These are phyloP conservation scores for Sorghum bicolor DNA, from an alignment of 176 grass and related monocot species.

Conservation along the genomic window Sorghum_bicolor_NCBIv3 NC_012873.2:66651501-66652000, in stretches of 20 bases:
- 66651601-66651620: neutral
- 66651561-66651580: neutral
- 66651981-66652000: constrained; percentile 11
- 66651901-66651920: constrained; percentile 32
- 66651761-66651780: no score
- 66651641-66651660: neutral
- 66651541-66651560: neutral
- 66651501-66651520: neutral
- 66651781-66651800: neutral
- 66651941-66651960: constrained; percentile 40
- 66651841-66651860: neutral
- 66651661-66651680: no score
- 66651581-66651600: neutral
- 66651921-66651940: neutral
- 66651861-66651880: neutral
- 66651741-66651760: neutral
- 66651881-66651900: neutral
- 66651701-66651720: no score
- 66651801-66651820: neutral
- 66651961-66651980: constrained; percentile 15
- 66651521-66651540: neutral
- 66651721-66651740: no score
- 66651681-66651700: no score
- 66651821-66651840: neutral
- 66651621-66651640: neutral